phyloP scores from a whole-genome alignment of 2,329 filamentous ascomycete genomes.

The Cryphonectria radicalis region DNA sequence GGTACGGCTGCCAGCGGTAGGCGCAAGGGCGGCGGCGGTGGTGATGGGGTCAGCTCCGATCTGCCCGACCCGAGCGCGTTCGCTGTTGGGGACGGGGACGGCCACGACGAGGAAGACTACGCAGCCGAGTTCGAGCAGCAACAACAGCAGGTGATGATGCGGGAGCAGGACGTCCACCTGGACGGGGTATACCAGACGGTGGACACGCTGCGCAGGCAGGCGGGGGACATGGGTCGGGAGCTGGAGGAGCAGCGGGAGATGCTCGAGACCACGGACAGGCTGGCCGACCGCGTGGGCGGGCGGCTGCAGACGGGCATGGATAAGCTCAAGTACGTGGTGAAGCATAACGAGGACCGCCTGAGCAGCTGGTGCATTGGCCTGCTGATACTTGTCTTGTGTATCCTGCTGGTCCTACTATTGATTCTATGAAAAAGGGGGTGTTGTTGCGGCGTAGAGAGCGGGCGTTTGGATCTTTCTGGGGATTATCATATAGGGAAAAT shows the following conservation, averaged over 20 bases:
- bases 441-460: neutral
- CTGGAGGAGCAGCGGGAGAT: conserved; percentile 93
- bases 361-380: conserved; percentile 92
- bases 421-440: conserved; percentile 49
- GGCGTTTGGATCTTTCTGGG: conserved; percentile 6
- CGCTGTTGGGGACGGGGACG: conserved; percentile 58
- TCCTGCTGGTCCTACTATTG: conserved; percentile 80
- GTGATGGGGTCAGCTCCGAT: conserved; percentile 45
- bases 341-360: conserved; percentile 83
- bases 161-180: conserved; percentile 90
- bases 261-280: conserved; percentile 80
- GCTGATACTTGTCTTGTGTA: conserved; percentile 84
- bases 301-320: conserved; percentile 85
- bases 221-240: conserved; percentile 94
- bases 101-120: conserved; percentile 58
- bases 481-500: neutral
- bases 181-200: conserved; percentile 94
- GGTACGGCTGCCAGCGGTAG: conserved; percentile 33
- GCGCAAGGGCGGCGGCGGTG: conserved; percentile 36
- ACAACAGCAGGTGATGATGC: conserved; percentile 89
- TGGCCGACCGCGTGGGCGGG: conserved; percentile 86
- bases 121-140: conserved; percentile 89
- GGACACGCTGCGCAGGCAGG: conserved; percentile 86
- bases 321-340: conserved; percentile 82
- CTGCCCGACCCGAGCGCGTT: conserved; percentile 59